phyloP scores from a whole-genome alignment of 139 green algal genomes.

The Gonium pectorale region DNA sequence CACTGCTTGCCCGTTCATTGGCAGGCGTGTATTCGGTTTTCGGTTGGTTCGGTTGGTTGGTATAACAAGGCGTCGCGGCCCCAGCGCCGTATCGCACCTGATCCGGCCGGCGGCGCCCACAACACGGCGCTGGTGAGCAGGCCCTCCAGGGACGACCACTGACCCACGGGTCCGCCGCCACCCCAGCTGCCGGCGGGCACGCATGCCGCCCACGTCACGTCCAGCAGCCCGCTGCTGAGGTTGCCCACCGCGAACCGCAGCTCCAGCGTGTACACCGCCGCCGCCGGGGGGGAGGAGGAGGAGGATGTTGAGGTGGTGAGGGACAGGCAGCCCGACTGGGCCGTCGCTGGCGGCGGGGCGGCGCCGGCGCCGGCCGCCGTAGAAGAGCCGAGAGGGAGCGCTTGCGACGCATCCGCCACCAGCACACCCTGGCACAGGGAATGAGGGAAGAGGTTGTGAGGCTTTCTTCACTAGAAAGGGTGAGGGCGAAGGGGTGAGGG shows the following conservation, averaged over 20 bases:
- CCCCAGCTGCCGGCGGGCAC: background rate
- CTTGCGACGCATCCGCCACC: background rate
- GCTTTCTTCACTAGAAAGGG: too few species aligned
- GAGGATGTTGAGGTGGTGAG: background rate
- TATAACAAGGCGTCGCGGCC: too few species aligned
- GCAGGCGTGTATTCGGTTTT: too few species aligned
- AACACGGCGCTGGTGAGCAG: background rate
- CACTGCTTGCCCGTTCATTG: too few species aligned
- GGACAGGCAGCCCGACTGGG: background rate
- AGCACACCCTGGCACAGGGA: slow-evolving; percentile 1
- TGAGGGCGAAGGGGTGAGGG: background rate
- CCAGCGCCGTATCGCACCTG: too few species aligned
- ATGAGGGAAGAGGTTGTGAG: too few species aligned
- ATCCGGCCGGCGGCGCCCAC: background rate
- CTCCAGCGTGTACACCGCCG: background rate
- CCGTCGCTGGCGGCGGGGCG: background rate
- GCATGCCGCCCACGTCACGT: background rate
- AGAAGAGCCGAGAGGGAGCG: background rate
- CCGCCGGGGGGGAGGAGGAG: too few species aligned
- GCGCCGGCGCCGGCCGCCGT: too few species aligned
- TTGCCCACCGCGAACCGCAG: background rate
- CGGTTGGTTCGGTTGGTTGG: too few species aligned
- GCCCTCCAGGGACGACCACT: background rate
- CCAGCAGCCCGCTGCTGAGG: background rate
- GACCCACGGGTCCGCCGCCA: too few species aligned